A percentile compares a stretch with the other conserved stretches of the same genome.
Evolutionary conservation across 306 rosid genomes (phyloP).

Genomic region (Prunus mira): DNA sequence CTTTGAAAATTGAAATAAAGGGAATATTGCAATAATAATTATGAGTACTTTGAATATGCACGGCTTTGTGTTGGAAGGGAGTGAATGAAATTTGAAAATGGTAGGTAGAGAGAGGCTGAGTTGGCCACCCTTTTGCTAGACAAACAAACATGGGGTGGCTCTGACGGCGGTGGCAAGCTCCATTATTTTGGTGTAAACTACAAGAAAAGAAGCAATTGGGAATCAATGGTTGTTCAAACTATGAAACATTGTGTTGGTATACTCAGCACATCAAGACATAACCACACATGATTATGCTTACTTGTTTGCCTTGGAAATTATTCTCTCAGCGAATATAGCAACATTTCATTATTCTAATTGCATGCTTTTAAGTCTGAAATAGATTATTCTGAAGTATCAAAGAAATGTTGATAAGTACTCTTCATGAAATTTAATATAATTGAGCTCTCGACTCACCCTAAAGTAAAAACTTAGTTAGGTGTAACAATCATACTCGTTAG

Average conservation of each 20-base stretch:
- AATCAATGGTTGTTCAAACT: neutral
- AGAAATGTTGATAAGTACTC: too few relatives aligned
- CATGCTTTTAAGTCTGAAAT: too few relatives aligned
- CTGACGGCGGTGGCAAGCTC: slow-evolving; percentile 26
- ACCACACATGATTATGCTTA: slow-evolving; percentile 8
- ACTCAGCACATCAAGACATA: slow-evolving; percentile 23
- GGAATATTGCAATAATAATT: neutral
- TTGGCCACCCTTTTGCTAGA: slow-evolving; percentile 38
- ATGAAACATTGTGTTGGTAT: slow-evolving; percentile 22
- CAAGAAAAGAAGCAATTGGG: neutral
- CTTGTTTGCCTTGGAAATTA: neutral
- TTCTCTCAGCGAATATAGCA: too few relatives aligned
- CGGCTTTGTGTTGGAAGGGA: slow-evolving; percentile 17
- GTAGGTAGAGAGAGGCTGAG: slow-evolving; percentile 34
- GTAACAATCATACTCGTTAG: too few relatives aligned
- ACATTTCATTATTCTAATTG: too few relatives aligned
- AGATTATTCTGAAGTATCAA: too few relatives aligned
- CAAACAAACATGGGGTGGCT: slow-evolving; percentile 43
- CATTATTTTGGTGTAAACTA: slow-evolving; percentile 20
- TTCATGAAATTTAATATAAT: too few relatives aligned
- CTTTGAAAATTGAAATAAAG: neutral
- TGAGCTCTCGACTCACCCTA: too few relatives aligned
- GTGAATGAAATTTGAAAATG: slow-evolving; percentile 19
- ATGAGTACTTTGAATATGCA: slow-evolving; percentile 16
- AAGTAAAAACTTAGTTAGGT: too few relatives aligned